Evolutionary conservation across 352 stramenopile genomes (phyloP), one percentile per base, ranked within the genome.

Genomic region (Pythium myriotylum): DNA sequence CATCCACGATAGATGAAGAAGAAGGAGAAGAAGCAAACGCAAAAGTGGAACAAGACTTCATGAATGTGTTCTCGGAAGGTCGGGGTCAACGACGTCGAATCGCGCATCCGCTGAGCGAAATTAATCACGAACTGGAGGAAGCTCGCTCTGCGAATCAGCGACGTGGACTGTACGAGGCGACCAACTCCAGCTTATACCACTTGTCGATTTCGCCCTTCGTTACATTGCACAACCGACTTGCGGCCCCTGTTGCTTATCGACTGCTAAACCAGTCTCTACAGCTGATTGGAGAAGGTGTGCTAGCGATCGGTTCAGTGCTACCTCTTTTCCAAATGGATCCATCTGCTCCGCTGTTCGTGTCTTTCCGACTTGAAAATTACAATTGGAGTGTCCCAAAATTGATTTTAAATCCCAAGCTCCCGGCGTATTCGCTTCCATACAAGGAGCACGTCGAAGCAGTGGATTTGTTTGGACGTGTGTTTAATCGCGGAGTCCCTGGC

Each of bases 291-390:
- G 87, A 96, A 80, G 87, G 87, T 17, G 80, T 96, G 39, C 65
- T 96, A n/a, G 80, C 79, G 12, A 81, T 96, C 17, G 87, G 87
- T 12, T 92, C 88, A 33, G 77, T 94, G 24, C 65, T 96, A 20
- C 85, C 84, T 20, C 63, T 96, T 17, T 96, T 96, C 51, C 87
- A 96, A 64, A 73, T 96, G 29, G 85, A 94, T 68, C 49, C 72
- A 17, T 67, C 64, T 8, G 75, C 80, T 27, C 52, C 82, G 22
- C 55, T 96, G 33, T 96, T 89, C 54, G 66, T 94, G 22, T 94
- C 87, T 8, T 94, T 94, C 37, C 82, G 87, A 27, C 52, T 96
- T 39, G 87, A 94, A 54, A 96, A 96, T 50, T 96, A 96, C 70
- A 92, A 83, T 47, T 96, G 87, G 87, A 94, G 85, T 61, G 62